phyloP scores from a whole-genome alignment of 78 protist species.

The Dictyostelium discoideum region dicty_2.7 NC_007091.3:2546001-2546500 shows the following conservation, averaged over 20 bases:
- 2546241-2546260: conserved; percentile 54
- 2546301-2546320: background rate
- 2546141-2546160: conserved; percentile 5
- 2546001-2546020: background rate
- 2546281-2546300: background rate
- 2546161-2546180: conserved; percentile 7
- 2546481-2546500: conserved; percentile 15
- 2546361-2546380: background rate
- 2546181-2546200: background rate
- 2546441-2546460: background rate
- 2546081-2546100: background rate
- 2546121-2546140: conserved; percentile 30
- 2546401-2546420: conserved; percentile 13
- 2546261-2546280: background rate
- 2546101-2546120: background rate
- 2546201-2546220: conserved; percentile 13
- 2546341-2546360: background rate
- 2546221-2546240: conserved; percentile 46
- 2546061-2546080: conserved; percentile 28
- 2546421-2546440: conserved; percentile 63
- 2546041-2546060: background rate
- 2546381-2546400: background rate
- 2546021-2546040: background rate
- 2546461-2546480: conserved; percentile 7
- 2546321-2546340: background rate